phyloP scores from a whole-genome alignment of 176 grass and related monocot species.

The Eremochloa ophiuroides region DNA sequence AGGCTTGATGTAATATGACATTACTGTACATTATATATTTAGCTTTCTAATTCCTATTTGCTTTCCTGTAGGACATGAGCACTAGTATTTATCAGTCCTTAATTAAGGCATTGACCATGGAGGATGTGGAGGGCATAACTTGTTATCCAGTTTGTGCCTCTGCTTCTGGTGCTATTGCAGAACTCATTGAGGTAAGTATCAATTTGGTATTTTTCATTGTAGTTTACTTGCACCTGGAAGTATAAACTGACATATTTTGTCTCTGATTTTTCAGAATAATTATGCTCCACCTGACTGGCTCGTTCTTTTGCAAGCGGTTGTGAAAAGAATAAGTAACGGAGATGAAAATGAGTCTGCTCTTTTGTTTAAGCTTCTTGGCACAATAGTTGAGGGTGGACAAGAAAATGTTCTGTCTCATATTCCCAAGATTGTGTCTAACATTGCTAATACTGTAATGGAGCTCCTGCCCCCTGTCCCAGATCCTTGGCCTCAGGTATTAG shows the following conservation, averaged over 20 bases:
- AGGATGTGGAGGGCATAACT: conserved; percentile 50
- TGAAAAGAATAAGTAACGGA: conserved; percentile 50
- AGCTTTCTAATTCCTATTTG: conserved; percentile 27
- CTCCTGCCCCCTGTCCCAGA: conserved; percentile 65
- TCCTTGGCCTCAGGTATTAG: conserved; percentile 82
- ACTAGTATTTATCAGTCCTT: conserved; percentile 78
- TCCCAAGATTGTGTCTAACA: conserved; percentile 63
- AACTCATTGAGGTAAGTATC: conserved; percentile 72
- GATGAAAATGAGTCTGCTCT: conserved; percentile 72
- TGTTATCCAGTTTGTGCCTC: conserved; percentile 81
- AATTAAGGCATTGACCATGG: conserved; percentile 52
- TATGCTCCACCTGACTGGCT: conserved; percentile 66
- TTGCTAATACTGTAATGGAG: conserved; percentile 46
- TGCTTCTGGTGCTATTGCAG: conserved; percentile 73
- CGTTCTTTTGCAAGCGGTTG: conserved; percentile 55
- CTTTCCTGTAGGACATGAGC: conserved; percentile 56
- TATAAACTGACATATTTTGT: conserved; percentile 16
- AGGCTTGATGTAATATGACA: conserved; percentile 16
- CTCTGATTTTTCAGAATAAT: conserved; percentile 53
- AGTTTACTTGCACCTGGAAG: conserved; percentile 17
- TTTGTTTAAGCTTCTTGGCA: conserved; percentile 83
- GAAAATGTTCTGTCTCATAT: conserved; percentile 49
- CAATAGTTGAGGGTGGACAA: conserved; percentile 68
- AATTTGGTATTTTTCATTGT: not conserved
- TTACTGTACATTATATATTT: not conserved